Conservation (phyloP, 1,284 basidiomycete species). For the Vanrija pseudolonga region DNA sequence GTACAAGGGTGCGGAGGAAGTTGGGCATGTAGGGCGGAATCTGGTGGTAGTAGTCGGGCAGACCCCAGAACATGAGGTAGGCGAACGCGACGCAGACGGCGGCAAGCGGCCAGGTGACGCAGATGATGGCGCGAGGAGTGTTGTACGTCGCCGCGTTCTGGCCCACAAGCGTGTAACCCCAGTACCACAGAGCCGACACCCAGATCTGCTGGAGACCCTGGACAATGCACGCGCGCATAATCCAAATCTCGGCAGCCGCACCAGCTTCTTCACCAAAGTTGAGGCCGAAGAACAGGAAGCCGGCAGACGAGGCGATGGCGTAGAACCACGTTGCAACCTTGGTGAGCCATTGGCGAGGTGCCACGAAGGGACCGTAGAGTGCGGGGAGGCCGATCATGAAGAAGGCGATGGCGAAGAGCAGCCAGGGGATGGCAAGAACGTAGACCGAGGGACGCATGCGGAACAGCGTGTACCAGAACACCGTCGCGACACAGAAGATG, state of each 20-base stretch:
- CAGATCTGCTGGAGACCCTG: constrained; percentile 90
- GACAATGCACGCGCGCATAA: constrained; percentile 78
- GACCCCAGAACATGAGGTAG: constrained; percentile 74
- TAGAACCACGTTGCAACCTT: constrained; percentile 80
- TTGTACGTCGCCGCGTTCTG: constrained; percentile 41
- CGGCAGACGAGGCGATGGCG: constrained; percentile 79
- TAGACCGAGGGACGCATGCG: constrained; percentile 81
- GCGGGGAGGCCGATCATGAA: constrained; percentile 84
- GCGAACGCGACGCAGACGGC: constrained; percentile 69
- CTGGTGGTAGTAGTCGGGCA: constrained; percentile 61
- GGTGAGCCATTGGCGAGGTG: constrained; percentile 63
- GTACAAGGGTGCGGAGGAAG: constrained; percentile 80
- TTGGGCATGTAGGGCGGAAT: constrained; percentile 88
- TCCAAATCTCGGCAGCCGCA: constrained; percentile 88
- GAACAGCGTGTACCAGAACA: constrained; percentile 87
- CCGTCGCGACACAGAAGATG: constrained; percentile 76
- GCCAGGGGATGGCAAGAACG: constrained; percentile 77
- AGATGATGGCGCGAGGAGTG: constrained; percentile 54
- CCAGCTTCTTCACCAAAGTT: constrained; percentile 96
- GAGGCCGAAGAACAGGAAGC: constrained; percentile 86
- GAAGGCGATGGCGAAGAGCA: constrained; percentile 84
- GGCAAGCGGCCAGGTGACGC: constrained; percentile 77
- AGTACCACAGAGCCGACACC: constrained; percentile 89
- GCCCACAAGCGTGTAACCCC: constrained; percentile 74
- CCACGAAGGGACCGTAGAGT: constrained; percentile 60